Base-by-base conservation (phyloP, 257 asterid species). In the Scutellaria barbata region DNA sequence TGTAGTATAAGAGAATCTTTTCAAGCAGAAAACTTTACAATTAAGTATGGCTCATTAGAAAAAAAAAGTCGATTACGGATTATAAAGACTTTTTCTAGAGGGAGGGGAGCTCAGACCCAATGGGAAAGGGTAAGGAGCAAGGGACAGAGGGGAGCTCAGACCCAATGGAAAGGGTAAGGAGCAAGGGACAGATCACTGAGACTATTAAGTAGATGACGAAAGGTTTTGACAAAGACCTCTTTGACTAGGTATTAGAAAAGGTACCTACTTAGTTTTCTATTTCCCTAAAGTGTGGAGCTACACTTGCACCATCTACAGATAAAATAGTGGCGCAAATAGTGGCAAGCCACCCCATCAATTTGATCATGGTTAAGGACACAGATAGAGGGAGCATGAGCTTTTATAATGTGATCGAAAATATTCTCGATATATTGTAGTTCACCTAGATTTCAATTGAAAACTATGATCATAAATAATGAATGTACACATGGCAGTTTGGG, bases 171-270 rank as follows among this genome's bases (percentile, higher is more conserved):
- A 11, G n/a, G 51, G 51, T 1, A 10, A 58, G 46, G 25, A 43
- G 45, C 64, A 35, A n/a, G 64, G 40, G 64, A 58, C 69, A 17
- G 18, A 18, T 42, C 25, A 63, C 25, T 45, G 53, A 63, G 69
- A 6, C 52, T 63, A 18, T 9, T 45, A 43, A 25, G 55, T 22
- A 45, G 41, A 63, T 9, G 41, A 43, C 10, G 35, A 45, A 43
- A 12, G 55, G 22, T 10, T 63, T 40, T 63, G 56, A 63, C 20
- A 13, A 56, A 56, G 42, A 56, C 12, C 41, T 22, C 42, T 56
- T 56, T 8, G 17, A 56, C 55, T 12, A 46, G 57, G 30, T 45
- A 47, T 65, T 45, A 20, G 56, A 14, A 47, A 25, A 46, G 41
- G 12, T 63, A 17, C 2, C 17, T 39, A 17, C 17, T 43, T 7